Percentiles rank a stretch among this genome's conserved stretches.
Conservation (phyloP, 345 rosid species). For the Bruguiera sexangula region DNA sequence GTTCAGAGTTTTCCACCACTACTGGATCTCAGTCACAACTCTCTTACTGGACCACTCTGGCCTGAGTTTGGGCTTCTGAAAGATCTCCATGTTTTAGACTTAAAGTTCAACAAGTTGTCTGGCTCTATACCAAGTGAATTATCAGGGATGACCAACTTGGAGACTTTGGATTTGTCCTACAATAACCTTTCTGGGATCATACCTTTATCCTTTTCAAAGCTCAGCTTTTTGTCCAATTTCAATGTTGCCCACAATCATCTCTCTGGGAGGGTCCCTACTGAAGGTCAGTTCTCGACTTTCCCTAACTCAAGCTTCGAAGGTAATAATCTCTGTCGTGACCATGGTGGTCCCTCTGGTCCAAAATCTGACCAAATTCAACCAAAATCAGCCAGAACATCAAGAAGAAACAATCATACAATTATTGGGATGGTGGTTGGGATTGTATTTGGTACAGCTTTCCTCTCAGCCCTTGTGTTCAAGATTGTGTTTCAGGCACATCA, state of each 20-base stretch:
- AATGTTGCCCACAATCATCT: slow-evolving; percentile 57
- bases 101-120: slow-evolving; percentile 11
- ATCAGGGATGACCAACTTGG: slow-evolving; percentile 26
- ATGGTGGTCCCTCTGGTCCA: slow-evolving; percentile 36
- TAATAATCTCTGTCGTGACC: slow-evolving; percentile 74
- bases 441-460: slow-evolving; percentile 46
- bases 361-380: slow-evolving; percentile 5
- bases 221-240: slow-evolving; percentile 52
- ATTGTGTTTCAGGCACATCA: slow-evolving; percentile 50
- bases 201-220: slow-evolving; percentile 15
- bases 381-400: slow-evolving; percentile 20
- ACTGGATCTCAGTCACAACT: slow-evolving; percentile 17
- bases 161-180: slow-evolving; percentile 22
- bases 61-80: slow-evolving; percentile 19
- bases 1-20: slow-evolving; percentile 28
- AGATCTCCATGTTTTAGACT: slow-evolving; percentile 14
- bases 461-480: slow-evolving; percentile 41
- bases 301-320: slow-evolving; percentile 81
- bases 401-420: slow-evolving; percentile 30
- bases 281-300: slow-evolving; percentile 69
- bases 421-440: slow-evolving; percentile 65
- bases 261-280: slow-evolving; percentile 52
- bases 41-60: slow-evolving; percentile 22
- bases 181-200: slow-evolving; percentile 20
- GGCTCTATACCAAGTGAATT: slow-evolving; percentile 23